Percentiles rank a stretch among this genome's conserved stretches.
phyloP scores from a whole-genome alignment of 1,139 yeast species.

The Yamadazyma siamensis region DNA sequence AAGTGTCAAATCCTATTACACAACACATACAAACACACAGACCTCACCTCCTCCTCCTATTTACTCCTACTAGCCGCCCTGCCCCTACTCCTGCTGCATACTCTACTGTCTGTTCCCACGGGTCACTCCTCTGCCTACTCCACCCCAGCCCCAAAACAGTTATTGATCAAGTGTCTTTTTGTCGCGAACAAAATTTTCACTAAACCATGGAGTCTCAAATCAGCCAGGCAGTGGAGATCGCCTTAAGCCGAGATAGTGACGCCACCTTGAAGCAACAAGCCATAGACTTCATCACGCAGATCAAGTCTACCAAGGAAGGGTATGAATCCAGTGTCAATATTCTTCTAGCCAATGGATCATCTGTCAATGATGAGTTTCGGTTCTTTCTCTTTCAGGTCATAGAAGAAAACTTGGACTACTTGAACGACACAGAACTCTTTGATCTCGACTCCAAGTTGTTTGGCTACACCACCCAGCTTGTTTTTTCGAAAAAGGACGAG shows the following conservation, averaged over 20 bases:
- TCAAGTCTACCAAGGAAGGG: constrained; percentile 75
- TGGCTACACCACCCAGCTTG: constrained; percentile 24
- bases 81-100: too few relatives aligned
- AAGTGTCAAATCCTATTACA: too few relatives aligned
- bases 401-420: constrained; percentile 55
- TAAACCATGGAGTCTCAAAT: constrained; percentile 33
- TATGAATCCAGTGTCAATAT: constrained; percentile 73
- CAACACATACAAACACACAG: too few relatives aligned
- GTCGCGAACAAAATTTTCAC: neutral
- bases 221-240: constrained; percentile 90
- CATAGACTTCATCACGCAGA: constrained; percentile 68
- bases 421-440: constrained; percentile 46
- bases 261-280: constrained; percentile 76
- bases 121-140: neutral
- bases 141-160: neutral
- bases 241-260: constrained; percentile 77
- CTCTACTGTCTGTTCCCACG: too few relatives aligned
- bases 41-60: too few relatives aligned
- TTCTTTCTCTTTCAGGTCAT: constrained; percentile 84
- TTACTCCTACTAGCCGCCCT: too few relatives aligned
- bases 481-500: constrained; percentile 33
- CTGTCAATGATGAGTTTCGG: constrained; percentile 51
- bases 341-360: constrained; percentile 25
- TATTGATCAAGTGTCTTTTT: neutral
- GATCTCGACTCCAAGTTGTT: constrained; percentile 41